phyloP scores from a whole-genome alignment of 2,329 filamentous ascomycete species.

The Colletotrichum sp. region DNA sequence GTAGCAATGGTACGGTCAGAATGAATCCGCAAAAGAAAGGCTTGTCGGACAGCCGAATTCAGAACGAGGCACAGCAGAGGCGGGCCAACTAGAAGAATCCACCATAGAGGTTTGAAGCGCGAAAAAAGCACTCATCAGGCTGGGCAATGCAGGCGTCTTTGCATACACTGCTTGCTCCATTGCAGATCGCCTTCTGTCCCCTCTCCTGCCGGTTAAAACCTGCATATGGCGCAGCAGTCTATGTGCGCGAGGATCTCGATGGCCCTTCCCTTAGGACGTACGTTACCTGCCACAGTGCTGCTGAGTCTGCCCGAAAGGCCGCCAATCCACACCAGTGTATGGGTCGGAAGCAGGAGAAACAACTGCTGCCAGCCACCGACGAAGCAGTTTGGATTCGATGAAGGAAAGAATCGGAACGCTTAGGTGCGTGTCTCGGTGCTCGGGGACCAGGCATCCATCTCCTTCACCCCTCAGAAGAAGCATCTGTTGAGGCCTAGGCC shows the following conservation, averaged over 20 bases:
- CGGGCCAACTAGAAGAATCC: not conserved
- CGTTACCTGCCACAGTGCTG: not conserved
- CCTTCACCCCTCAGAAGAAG: not conserved
- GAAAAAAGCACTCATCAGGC: not conserved
- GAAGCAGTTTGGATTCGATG: not conserved
- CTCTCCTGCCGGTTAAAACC: not conserved
- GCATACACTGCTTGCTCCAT: not conserved
- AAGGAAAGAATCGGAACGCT: not conserved
- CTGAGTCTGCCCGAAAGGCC: not conserved
- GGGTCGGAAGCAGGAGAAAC: not conserved
- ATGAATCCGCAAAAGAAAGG: not conserved
- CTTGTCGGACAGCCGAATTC: not conserved
- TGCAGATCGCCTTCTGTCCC: constrained; percentile 6
- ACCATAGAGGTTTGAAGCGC: not conserved
- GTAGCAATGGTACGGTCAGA: not conserved
- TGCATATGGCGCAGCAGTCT: not conserved
- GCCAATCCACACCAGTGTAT: not conserved
- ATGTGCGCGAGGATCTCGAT: not conserved
- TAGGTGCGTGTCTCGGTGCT: not conserved
- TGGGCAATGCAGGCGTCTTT: not conserved
- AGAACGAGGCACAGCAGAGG: not conserved
- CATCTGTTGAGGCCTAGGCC: not conserved
- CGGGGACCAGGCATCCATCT: not conserved
- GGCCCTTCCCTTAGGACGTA: not conserved
- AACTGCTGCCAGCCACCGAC: not conserved